phyloP scores from a whole-genome alignment of 495 filamentous ascomycete species.

The Elasticomyces elasticus region DNA sequence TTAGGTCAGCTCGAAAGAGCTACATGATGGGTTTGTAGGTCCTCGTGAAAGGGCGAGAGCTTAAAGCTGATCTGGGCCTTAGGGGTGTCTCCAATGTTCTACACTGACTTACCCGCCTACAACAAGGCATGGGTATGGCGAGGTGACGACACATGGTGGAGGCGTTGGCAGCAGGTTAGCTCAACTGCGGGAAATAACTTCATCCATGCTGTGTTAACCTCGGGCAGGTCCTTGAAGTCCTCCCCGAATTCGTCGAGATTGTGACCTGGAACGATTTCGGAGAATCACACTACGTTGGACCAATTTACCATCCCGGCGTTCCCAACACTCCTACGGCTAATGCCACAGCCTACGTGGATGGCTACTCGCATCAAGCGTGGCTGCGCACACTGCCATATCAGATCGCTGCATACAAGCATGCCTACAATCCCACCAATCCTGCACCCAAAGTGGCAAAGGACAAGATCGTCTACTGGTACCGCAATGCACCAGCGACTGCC shows the following conservation, averaged over 20 bases:
- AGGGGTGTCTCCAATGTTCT: constrained; percentile 66
- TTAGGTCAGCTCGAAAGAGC: constrained; percentile 40
- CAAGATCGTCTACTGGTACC: constrained; percentile 57
- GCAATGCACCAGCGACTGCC: constrained; percentile 33
- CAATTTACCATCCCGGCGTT: constrained; percentile 38
- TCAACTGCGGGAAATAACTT: neutral
- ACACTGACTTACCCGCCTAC: constrained; percentile 56
- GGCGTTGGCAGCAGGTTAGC: constrained; percentile 56
- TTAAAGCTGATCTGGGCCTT: neutral
- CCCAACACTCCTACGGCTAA: constrained; percentile 29
- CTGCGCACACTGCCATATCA: constrained; percentile 50
- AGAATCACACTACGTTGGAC: constrained; percentile 68
- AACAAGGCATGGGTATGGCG: constrained; percentile 67
- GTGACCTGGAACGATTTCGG: too few species aligned
- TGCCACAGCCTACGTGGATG: constrained; percentile 40
- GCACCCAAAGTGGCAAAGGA: constrained; percentile 27
- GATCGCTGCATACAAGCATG: constrained; percentile 36
- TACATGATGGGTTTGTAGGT: constrained; percentile 64
- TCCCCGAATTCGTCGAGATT: constrained; percentile 54
- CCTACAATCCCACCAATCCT: constrained; percentile 1
- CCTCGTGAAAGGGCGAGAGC: neutral
- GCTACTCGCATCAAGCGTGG: constrained; percentile 46
- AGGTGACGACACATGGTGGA: constrained; percentile 61
- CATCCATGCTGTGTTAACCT: neutral
- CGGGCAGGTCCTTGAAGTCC: constrained; percentile 41